Evolutionary conservation across 345 rosid species (phyloP).

Genomic region (Arabidopsis suecica): DNA sequence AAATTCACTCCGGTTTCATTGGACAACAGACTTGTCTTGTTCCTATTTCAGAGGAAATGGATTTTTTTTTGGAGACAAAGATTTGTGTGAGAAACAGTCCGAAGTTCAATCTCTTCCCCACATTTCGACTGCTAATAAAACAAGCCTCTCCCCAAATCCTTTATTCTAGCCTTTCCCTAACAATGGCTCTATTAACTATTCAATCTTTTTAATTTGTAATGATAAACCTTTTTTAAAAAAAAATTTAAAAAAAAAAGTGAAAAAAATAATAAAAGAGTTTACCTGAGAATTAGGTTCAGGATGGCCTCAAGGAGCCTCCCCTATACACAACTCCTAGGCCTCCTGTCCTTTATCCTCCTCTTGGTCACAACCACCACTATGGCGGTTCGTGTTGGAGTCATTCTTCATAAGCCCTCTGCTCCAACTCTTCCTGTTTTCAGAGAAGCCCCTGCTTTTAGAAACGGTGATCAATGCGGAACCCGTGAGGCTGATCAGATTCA

Average conservation of each 20-base stretch:
- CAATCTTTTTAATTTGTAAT: constrained; percentile 38
- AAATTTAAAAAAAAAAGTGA: not conserved
- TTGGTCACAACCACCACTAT: constrained; percentile 38
- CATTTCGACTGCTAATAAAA: constrained; percentile 42
- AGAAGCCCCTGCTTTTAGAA: constrained; percentile 65
- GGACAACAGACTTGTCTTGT: constrained; percentile 40
- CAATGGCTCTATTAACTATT: constrained; percentile 46
- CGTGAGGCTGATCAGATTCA: constrained; percentile 49
- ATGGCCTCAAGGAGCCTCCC: constrained; percentile 66
- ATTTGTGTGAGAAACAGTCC: constrained; percentile 40
- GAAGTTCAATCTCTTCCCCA: constrained; percentile 47
- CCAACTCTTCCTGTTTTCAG: constrained; percentile 52
- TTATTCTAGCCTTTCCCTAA: constrained; percentile 39
- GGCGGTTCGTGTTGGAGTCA: constrained; percentile 49
- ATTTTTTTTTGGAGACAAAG: constrained; percentile 28
- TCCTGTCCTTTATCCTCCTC: constrained; percentile 67
- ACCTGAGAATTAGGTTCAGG: constrained; percentile 54
- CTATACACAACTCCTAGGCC: constrained; percentile 56
- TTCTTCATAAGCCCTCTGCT: constrained; percentile 45
- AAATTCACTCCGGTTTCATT: constrained; percentile 13
- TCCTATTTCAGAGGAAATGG: constrained; percentile 33
- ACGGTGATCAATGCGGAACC: constrained; percentile 53
- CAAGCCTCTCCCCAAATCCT: constrained; percentile 34
- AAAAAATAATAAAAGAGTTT: constrained; percentile 29
- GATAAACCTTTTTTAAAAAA: not conserved